Evolutionary conservation across 2,329 filamentous ascomycete genomes (phyloP).

Genomic region (Claviceps citrina): DNA sequence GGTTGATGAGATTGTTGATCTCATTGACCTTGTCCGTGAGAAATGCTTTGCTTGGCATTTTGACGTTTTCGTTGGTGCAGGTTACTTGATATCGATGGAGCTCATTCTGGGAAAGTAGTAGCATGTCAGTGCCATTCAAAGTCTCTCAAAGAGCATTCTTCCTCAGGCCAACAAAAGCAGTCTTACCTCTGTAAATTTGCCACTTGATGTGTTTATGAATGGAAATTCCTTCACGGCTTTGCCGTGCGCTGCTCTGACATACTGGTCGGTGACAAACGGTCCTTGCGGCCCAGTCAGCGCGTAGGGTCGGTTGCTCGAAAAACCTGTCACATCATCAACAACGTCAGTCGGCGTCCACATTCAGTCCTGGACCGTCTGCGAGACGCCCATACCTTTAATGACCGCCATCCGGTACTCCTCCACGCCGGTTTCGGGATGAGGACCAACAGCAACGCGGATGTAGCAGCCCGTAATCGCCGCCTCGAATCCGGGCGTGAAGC

Average conservation of each 20-base stretch:
- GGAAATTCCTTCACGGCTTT: constrained; percentile 74
- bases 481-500: constrained; percentile 85
- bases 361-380: no score
- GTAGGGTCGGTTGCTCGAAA: constrained; percentile 67
- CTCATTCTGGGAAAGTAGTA: constrained; percentile 40
- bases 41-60: constrained; percentile 56
- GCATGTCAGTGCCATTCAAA: no score
- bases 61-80: constrained; percentile 54
- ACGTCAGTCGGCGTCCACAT: background rate
- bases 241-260: constrained; percentile 67
- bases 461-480: constrained; percentile 70
- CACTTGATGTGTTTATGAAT: constrained; percentile 81
- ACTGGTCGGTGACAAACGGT: constrained; percentile 70
- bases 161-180: no score
- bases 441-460: constrained; percentile 68
- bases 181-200: constrained; percentile 63
- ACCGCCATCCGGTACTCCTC: constrained; percentile 76
- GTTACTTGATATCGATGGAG: constrained; percentile 67
- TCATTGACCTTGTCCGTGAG: constrained; percentile 60
- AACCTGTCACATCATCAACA: constrained; percentile 35
- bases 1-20: constrained; percentile 65
- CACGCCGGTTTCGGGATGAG: constrained; percentile 54
- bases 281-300: constrained; percentile 67
- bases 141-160: no score
- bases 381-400: constrained; percentile 84